A percentile compares a stretch with the other conserved stretches of the same genome.
Conservation (phyloP, 2,329 filamentous ascomycete species). For the Fusarium subtropicale region DNA sequence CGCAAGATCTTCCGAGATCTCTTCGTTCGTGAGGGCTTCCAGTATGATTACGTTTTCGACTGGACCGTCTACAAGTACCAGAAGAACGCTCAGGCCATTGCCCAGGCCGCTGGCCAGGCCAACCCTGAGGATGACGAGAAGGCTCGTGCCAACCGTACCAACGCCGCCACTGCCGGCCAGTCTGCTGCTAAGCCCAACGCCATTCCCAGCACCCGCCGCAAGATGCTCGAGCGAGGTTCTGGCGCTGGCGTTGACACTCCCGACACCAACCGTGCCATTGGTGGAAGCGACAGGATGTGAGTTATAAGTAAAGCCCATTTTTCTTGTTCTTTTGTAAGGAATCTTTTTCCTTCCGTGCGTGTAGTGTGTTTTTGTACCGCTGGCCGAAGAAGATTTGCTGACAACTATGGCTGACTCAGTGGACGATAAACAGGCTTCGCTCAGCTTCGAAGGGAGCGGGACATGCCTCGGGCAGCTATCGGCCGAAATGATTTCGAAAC, state of each 20-base stretch:
- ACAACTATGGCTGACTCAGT: constrained; percentile 85
- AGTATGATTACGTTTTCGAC: constrained; percentile 99
- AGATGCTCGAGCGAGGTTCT: constrained; percentile 79
- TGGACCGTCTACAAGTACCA: constrained; percentile 99
- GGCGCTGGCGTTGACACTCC: constrained; percentile 72
- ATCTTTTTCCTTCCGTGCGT: constrained; percentile 81
- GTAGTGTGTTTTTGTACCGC: constrained; percentile 77
- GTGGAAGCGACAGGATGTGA: constrained; percentile 95
- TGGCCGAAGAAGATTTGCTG: constrained; percentile 78
- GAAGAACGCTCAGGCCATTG: constrained; percentile 97
- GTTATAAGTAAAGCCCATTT: constrained; percentile 69
- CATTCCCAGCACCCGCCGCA: constrained; percentile 82
- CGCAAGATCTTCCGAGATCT: constrained; percentile 99
- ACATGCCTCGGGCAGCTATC: constrained; percentile 56
- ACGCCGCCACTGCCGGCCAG: constrained; percentile 72
- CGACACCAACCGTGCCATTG: constrained; percentile 79
- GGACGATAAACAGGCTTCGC: constrained; percentile 85
- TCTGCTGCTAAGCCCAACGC: constrained; percentile 77
- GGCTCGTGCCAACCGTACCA: constrained; percentile 74
- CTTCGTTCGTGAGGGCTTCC: constrained; percentile 98
- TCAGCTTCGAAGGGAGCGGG: constrained; percentile 79
- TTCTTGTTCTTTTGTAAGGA: constrained; percentile 82
- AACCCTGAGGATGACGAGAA: constrained; percentile 82
- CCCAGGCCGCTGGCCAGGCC: constrained; percentile 77
- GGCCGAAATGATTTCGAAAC: constrained; percentile 50